Conservation (phyloP, 2,329 filamentous ascomycete species). For the Leptographium lundbergii region DNA sequence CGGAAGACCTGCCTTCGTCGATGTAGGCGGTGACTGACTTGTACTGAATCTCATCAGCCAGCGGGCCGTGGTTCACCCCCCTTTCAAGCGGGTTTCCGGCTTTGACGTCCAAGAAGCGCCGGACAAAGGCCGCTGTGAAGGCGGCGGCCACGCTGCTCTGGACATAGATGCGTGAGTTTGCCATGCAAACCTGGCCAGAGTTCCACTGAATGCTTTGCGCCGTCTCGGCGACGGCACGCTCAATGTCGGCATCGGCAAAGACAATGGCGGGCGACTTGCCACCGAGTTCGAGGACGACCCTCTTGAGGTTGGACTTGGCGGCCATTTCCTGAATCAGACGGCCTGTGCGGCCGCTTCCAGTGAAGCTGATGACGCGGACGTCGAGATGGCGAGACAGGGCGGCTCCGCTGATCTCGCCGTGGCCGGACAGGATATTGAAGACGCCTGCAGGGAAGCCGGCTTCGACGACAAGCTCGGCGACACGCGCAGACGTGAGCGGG, state of each 20-base stretch:
- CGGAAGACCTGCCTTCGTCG: constrained; percentile 19
- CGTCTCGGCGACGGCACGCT: constrained; percentile 40
- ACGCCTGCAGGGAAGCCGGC: constrained; percentile 60
- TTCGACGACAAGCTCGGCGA: constrained; percentile 49
- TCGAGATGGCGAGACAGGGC: constrained; percentile 13
- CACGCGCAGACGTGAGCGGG: constrained; percentile 40
- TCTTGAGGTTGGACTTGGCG: constrained; percentile 46
- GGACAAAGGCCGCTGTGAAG: constrained; percentile 27
- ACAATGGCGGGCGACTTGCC: constrained; percentile 48
- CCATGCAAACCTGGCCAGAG: constrained; percentile 36
- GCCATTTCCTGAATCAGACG: constrained; percentile 49
- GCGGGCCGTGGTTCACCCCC: constrained; percentile 27
- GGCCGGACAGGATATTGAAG: constrained; percentile 54
- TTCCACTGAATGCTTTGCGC: constrained; percentile 23
- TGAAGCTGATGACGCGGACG: constrained; percentile 51
- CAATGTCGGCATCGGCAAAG: constrained; percentile 45
- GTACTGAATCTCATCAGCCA: constrained; percentile 30
- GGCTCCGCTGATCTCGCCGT: constrained; percentile 26
- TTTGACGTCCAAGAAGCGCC: constrained; percentile 24
- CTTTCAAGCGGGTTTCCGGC: constrained; percentile 22
- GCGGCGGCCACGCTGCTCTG: constrained; percentile 23
- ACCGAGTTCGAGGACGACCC: constrained; percentile 47
- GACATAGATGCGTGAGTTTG: constrained; percentile 33
- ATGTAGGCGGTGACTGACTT: constrained; percentile 26
- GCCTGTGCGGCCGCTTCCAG: constrained; percentile 45